Base-by-base conservation (phyloP, 2,329 filamentous ascomycete species). In the Ophiocordyceps australis region DNA sequence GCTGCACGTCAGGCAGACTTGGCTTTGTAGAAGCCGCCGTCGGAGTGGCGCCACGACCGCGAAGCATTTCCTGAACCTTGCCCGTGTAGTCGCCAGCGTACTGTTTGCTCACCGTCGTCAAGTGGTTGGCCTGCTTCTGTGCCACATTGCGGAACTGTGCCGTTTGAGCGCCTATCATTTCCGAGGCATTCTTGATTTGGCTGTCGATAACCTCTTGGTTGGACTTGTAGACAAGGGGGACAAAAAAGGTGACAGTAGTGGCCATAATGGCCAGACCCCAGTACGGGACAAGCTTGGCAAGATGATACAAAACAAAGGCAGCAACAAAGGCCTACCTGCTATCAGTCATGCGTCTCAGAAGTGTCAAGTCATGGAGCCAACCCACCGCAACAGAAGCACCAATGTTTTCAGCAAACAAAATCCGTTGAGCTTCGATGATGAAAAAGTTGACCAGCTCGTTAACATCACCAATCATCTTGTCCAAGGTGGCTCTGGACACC, bases 381-480 rank as follows among this genome's bases (percentile, higher is more conserved):
- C 70, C 49, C 58, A 75, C 72, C 37, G 57, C 60, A 39, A 53
- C 49, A 14, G 73, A 76, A 29, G 57, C 62, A 34, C 53, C 49
- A 30, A 77, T 47, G 38, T 76, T 78, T 59, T 78, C 74, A 22
- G 62, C 72, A 36, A 71, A 78, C 29, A 77, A 42, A 36, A 78
- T 65, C 33, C 72, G 63, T 55, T 78, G 74, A 26, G 61, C 55
- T 54, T 78, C 74, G 30, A 78, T 74, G 32, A 75, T 59, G 38
- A 77, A 71, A 49, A 78, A 78, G 59, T 78, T 78, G 52, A 73
- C 48, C 31, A 78, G 59, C 50, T 77, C 72, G 41, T 75, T 65
- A 21, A 71, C 54, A 35, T 77, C 73, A 29, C 66, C 67, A 38
- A 74, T 63, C 35, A 72, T 37, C 30, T 51, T 46, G 38, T 77